Conservation (phyloP, 495 filamentous ascomycete genomes). For the Hypoxylon rickii region DNA sequence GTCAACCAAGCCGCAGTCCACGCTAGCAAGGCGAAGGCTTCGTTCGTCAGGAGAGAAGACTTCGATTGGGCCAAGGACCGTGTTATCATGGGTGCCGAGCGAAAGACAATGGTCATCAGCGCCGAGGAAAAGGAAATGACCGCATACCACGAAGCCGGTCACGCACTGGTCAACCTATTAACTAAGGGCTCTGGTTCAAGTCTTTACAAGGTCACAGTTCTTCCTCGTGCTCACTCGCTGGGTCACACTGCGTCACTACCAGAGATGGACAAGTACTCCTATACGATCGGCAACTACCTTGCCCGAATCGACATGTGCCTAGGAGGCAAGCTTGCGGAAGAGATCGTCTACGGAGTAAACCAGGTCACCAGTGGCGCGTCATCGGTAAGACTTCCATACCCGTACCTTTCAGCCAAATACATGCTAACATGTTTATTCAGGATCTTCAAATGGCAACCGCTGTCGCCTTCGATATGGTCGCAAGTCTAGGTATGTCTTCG, state of each 20-base stretch:
- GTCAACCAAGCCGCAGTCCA: conserved; percentile 95
- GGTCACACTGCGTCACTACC: conserved; percentile 84
- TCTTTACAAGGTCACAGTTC: conserved; percentile 95
- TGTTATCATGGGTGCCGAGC: conserved; percentile 95
- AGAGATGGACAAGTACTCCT: conserved; percentile 87
- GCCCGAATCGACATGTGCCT: conserved; percentile 80
- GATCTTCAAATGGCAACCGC: conserved; percentile 82
- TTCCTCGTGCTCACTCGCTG: conserved; percentile 83
- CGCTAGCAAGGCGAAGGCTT: conserved; percentile 78
- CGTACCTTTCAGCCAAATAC: not conserved
- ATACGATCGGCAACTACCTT: conserved; percentile 71
- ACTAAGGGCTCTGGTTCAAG: conserved; percentile 68
- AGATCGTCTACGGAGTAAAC: conserved; percentile 85
- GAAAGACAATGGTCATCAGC: conserved; percentile 82
- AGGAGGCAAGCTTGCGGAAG: conserved; percentile 93
- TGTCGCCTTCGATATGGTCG: conserved; percentile 83
- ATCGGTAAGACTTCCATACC: conserved; percentile 59
- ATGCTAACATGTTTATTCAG: conserved; percentile 47
- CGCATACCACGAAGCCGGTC: conserved; percentile 96
- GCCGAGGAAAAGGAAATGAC: conserved; percentile 87
- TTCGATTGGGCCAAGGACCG: conserved; percentile 99
- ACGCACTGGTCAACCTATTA: conserved; percentile 86
- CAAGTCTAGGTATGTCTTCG: conserved; percentile 83
- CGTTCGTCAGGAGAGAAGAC: conserved; percentile 73
- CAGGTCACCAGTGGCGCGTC: conserved; percentile 84